Percentiles rank a stretch among this genome's conserved stretches.
Conservation (phyloP, 2,329 filamentous ascomycete species). For the Sclerotinia spermophila region DNA sequence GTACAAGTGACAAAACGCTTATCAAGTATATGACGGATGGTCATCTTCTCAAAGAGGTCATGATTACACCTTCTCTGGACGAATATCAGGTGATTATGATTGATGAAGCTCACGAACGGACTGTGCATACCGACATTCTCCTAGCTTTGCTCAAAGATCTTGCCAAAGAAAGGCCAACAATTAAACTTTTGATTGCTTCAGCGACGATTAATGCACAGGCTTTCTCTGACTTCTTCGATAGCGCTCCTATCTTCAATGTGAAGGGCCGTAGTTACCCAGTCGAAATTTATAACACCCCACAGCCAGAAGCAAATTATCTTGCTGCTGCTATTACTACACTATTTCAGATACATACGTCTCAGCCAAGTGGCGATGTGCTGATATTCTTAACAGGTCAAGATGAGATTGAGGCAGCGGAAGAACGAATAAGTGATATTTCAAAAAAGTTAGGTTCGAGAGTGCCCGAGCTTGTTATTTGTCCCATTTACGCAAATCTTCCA, state of each 20-base stretch:
- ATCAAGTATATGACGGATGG: slow-evolving; percentile 98
- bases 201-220: slow-evolving; percentile 93
- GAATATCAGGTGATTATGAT: slow-evolving; percentile 91
- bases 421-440: slow-evolving; percentile 79
- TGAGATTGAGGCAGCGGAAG: slow-evolving; percentile 86
- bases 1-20: slow-evolving; percentile 84
- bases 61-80: slow-evolving; percentile 80
- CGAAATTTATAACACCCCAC: slow-evolving; percentile 84
- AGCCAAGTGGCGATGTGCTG: slow-evolving; percentile 82
- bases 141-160: slow-evolving; percentile 87
- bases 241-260: slow-evolving; percentile 91
- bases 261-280: slow-evolving; percentile 86
- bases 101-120: slow-evolving; percentile 95
- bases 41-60: slow-evolving; percentile 84
- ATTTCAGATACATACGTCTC: slow-evolving; percentile 90
- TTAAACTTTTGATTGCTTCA: slow-evolving; percentile 88
- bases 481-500: slow-evolving; percentile 91
- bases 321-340: slow-evolving; percentile 87
- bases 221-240: slow-evolving; percentile 87
- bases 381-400: slow-evolving; percentile 96
- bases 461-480: slow-evolving; percentile 83
- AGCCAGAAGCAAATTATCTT: slow-evolving; percentile 91
- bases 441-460: slow-evolving; percentile 81
- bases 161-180: slow-evolving; percentile 72
- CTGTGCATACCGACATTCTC: slow-evolving; percentile 84